These are phyloP conservation scores for Ustilaginoidea virens DNA, from an alignment of 2,329 filamentous ascomycete genomes.

Conservation along the genomic window DNA sequence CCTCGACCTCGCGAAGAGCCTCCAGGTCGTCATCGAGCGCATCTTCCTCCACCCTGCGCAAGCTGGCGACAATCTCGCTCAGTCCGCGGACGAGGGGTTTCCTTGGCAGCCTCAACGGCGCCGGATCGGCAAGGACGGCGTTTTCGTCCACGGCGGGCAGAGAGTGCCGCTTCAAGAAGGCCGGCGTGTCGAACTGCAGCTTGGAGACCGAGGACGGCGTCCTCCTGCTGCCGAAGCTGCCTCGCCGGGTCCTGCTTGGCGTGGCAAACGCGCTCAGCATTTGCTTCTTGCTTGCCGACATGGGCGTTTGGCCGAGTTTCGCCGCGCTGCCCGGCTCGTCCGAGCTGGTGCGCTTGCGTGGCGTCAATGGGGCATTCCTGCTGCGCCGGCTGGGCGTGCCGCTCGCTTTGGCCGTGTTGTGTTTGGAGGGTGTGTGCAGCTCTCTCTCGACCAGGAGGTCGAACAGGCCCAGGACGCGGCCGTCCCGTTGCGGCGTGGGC, in stretches of 20 bases:
- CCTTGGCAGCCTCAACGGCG: constrained; percentile 36
- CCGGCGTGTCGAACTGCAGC: constrained; percentile 50
- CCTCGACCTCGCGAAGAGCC: constrained; percentile 55
- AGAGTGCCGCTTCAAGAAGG: constrained; percentile 42
- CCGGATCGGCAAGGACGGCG: constrained; percentile 29
- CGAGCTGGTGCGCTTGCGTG: constrained; percentile 25
- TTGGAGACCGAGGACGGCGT: constrained; percentile 38
- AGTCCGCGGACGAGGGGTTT: constrained; percentile 53
- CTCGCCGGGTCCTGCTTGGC: constrained; percentile 37
- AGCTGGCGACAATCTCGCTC: constrained; percentile 56
- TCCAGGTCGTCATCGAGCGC: constrained; percentile 59
- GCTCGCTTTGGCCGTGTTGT: constrained; percentile 10
- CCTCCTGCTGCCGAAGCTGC: constrained; percentile 22
- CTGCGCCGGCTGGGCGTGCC: constrained; percentile 5
- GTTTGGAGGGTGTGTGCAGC: constrained; percentile 33
- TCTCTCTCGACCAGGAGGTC: constrained; percentile 45
- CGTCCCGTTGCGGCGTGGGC: constrained; percentile 68
- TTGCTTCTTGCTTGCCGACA: constrained; percentile 43
- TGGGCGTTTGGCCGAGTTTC: constrained; percentile 31
- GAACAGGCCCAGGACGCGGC: constrained; percentile 62
- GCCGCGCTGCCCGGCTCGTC: constrained; percentile 13
- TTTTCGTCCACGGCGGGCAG: constrained; percentile 42
- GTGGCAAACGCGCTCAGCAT: constrained; percentile 50
- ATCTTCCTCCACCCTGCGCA: constrained; percentile 56
- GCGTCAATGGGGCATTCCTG: constrained; percentile 22